Conservation (phyloP, 257 asterid genomes). For the Salvia hispanica region DNA sequence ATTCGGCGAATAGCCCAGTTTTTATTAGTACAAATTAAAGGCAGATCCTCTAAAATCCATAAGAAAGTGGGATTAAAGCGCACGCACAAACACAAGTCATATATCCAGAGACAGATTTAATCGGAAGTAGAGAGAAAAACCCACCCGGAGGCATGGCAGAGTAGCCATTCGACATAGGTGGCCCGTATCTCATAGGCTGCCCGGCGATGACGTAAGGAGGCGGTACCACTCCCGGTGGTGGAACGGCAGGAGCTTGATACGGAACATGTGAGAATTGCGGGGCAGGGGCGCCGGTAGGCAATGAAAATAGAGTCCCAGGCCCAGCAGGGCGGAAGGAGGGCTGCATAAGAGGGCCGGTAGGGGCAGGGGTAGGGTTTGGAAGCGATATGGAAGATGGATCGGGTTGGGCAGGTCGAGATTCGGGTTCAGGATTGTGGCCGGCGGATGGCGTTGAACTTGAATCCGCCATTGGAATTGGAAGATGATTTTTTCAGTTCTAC, state of each 20-base stretch:
- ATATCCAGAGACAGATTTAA: slow-evolving; percentile 1
- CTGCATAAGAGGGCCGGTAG: slow-evolving; percentile 53
- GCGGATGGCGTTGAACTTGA: slow-evolving; percentile 37
- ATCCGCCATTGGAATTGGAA: slow-evolving; percentile 73
- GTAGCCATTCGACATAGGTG: slow-evolving; percentile 76
- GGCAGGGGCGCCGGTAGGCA: slow-evolving; percentile 31
- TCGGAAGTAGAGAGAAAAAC: slow-evolving; percentile 42
- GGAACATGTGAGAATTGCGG: slow-evolving; percentile 57
- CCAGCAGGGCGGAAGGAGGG: slow-evolving; percentile 69
- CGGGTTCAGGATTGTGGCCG: slow-evolving; percentile 34
- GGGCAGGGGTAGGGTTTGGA: slow-evolving; percentile 51
- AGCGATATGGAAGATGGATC: slow-evolving; percentile 40
- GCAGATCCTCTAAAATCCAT: slow-evolving; percentile 15
- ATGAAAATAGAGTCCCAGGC: slow-evolving; percentile 31
- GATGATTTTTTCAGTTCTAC: slow-evolving; percentile 25
- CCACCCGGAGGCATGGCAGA: slow-evolving; percentile 93
- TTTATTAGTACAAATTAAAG: slow-evolving; percentile 3
- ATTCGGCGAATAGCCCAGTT: slow-evolving; percentile 20
- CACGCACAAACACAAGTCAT: background rate
- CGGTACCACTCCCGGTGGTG: slow-evolving; percentile 77
- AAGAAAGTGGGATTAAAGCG: slow-evolving; percentile 3
- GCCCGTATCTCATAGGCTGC: slow-evolving; percentile 47
- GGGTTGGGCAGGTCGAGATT: slow-evolving; percentile 31
- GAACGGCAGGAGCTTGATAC: slow-evolving; percentile 62
- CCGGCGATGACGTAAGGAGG: slow-evolving; percentile 48